Conservation (phyloP, 768 basidiomycete genomes). For the Rhizopogon vinicolor region DNA sequence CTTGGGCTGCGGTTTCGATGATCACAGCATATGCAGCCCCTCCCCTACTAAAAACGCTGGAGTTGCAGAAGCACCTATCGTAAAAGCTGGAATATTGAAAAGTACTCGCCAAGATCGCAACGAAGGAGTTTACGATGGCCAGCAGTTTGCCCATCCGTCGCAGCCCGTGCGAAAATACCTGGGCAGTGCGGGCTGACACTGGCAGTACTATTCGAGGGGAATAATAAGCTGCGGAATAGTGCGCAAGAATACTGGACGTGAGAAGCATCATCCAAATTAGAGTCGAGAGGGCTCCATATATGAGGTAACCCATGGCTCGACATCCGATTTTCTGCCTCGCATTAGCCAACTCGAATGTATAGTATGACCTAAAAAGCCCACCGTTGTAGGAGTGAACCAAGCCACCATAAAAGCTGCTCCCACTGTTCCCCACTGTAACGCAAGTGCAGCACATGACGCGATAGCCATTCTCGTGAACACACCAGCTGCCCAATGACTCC, state of each 20-base stretch:
- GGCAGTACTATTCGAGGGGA: no score
- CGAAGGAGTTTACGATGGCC: conserved; percentile 23
- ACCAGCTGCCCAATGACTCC: conserved; percentile 10
- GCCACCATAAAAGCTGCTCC: conserved; percentile 19
- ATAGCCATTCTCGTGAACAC: conserved; percentile 12
- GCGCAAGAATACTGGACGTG: background rate
- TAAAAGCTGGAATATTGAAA: conserved; percentile 25
- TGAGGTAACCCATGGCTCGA: conserved; percentile 14
- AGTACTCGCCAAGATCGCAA: conserved; percentile 18
- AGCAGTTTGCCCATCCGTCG: conserved; percentile 23
- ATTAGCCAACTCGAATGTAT: background rate
- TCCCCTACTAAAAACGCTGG: conserved; percentile 16
- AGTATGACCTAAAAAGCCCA: background rate
- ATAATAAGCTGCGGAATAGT: background rate
- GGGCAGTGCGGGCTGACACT: background rate
- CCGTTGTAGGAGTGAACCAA: conserved; percentile 18
- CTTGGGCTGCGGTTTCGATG: conserved; percentile 6
- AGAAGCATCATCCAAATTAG: conserved; percentile 16
- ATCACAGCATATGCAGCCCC: conserved; percentile 27
- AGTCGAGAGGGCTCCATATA: conserved; percentile 16
- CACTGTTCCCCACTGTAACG: conserved; percentile 19
- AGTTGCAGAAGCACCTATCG: conserved; percentile 24
- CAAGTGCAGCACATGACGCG: conserved; percentile 13
- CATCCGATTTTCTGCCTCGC: conserved; percentile 11
- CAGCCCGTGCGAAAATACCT: conserved; percentile 10